Evolutionary conservation across 2,329 filamentous ascomycete genomes (phyloP).

Genomic region (Aspergillus flavus): DNA sequence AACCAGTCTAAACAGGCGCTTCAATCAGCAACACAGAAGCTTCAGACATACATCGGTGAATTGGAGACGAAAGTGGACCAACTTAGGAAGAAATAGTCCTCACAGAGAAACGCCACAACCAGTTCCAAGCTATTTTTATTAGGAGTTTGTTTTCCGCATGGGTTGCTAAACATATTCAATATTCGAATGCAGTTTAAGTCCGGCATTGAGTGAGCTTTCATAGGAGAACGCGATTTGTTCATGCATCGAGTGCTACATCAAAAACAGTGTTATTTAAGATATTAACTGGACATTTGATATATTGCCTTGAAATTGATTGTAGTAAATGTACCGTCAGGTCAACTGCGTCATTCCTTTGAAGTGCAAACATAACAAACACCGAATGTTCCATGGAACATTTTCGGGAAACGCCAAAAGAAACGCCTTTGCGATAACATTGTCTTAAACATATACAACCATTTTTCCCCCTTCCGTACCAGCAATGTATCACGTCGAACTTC

Average conservation of each 20-base stretch:
- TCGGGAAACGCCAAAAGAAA: not conserved
- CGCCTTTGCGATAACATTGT: not conserved
- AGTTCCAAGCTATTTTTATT: slow-evolving; percentile 7
- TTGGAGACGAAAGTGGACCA: slow-evolving; percentile 79
- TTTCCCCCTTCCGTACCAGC: not conserved
- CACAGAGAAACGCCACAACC: not conserved
- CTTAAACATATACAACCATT: not conserved
- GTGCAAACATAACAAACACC: slow-evolving; percentile 28
- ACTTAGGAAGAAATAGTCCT: slow-evolving; percentile 65
- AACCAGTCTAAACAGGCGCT: slow-evolving; percentile 63
- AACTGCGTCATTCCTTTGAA: slow-evolving; percentile 10
- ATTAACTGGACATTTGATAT: not conserved
- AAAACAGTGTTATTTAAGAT: not conserved
- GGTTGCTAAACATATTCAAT: not conserved
- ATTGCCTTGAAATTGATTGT: not conserved
- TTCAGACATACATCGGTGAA: slow-evolving; percentile 79
- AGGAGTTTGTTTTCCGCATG: slow-evolving; percentile 10
- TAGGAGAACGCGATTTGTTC: not conserved
- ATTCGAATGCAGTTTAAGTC: slow-evolving; percentile 1
- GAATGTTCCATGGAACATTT: not conserved
- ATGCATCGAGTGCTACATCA: slow-evolving; percentile 1
- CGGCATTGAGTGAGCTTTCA: not conserved
- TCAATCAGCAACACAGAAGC: slow-evolving; percentile 81
- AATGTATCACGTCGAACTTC: slow-evolving; percentile 77
- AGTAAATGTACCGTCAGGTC: not conserved